These are phyloP conservation scores for Lipomyces anomalus DNA, from an alignment of 805 yeast genomes.

Conservation along the genomic window DNA sequence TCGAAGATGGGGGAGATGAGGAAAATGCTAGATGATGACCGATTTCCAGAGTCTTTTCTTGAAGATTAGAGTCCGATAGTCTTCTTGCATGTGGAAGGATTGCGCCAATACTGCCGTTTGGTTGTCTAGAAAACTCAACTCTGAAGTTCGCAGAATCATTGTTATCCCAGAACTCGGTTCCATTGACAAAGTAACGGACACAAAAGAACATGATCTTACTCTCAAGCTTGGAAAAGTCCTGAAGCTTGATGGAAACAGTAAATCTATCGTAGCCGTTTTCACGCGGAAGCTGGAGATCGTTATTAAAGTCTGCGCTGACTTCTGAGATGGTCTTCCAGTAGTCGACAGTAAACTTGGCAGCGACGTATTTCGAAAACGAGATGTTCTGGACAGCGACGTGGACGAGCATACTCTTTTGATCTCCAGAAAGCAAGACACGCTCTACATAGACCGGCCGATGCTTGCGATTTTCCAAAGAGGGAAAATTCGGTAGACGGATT, in stretches of 20 bases:
- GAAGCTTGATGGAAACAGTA: constrained; percentile 49
- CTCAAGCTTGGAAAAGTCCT: constrained; percentile 32
- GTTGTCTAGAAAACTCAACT: too few relatives aligned
- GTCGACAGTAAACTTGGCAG: constrained; percentile 69
- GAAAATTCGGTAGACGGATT: constrained; percentile 33
- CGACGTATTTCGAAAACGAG: constrained; percentile 60
- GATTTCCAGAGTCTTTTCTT: too few relatives aligned
- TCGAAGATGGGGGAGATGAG: too few relatives aligned
- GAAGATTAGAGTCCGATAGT: too few relatives aligned
- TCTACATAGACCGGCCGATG: constrained; percentile 60
- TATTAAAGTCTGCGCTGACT: constrained; percentile 58
- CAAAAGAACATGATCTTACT: constrained; percentile 45
- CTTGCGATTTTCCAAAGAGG: too few relatives aligned
- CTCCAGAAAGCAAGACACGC: constrained; percentile 51
- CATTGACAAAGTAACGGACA: constrained; percentile 46
- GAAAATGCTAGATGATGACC: too few relatives aligned
- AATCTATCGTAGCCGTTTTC: constrained; percentile 53
- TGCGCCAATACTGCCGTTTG: not conserved
- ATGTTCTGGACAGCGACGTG: constrained; percentile 73
- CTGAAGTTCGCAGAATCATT: constrained; percentile 56
- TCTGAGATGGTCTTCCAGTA: constrained; percentile 73
- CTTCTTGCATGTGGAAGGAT: not conserved
- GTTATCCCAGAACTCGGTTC: constrained; percentile 71
- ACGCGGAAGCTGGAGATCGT: constrained; percentile 33
- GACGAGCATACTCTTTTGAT: constrained; percentile 58